Conservation (phyloP, 2,329 filamentous ascomycete species). For the Cercospora berteroae region DNA sequence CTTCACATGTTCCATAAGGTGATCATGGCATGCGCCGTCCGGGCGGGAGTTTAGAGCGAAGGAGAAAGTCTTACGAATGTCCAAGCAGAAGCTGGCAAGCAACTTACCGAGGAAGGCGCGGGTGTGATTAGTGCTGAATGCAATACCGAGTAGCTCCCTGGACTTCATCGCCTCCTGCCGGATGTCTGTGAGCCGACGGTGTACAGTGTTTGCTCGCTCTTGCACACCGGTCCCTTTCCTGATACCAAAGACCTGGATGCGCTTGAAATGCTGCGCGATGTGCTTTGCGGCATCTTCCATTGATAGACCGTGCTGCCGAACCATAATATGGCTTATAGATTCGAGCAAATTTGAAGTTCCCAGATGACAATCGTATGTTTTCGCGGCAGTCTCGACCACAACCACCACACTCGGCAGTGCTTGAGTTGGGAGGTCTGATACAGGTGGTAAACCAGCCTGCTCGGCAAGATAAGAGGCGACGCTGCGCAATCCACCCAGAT, state of each 20-base stretch:
- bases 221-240: neutral
- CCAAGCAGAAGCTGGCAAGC: neutral
- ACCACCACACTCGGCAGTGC: slow-evolving; percentile 29
- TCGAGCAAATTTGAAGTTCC: slow-evolving; percentile 19
- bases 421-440: slow-evolving; percentile 18
- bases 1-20: neutral
- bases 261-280: neutral
- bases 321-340: neutral
- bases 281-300: neutral
- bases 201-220: neutral
- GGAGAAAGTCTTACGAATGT: slow-evolving; percentile 1
- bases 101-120: neutral
- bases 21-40: slow-evolving; percentile 12
- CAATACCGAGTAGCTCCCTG: neutral
- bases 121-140: neutral
- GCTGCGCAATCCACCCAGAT: slow-evolving; percentile 28
- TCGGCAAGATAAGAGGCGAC: slow-evolving; percentile 29
- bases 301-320: neutral
- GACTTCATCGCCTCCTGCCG: neutral
- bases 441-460: slow-evolving; percentile 13
- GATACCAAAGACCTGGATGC: neutral
- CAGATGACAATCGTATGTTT: slow-evolving; percentile 22
- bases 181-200: neutral
- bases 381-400: slow-evolving; percentile 28
- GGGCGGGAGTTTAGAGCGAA: slow-evolving; percentile 19